Conservation (phyloP, 2,329 filamentous ascomycete species). For the Exophiala oligosperma region DNA sequence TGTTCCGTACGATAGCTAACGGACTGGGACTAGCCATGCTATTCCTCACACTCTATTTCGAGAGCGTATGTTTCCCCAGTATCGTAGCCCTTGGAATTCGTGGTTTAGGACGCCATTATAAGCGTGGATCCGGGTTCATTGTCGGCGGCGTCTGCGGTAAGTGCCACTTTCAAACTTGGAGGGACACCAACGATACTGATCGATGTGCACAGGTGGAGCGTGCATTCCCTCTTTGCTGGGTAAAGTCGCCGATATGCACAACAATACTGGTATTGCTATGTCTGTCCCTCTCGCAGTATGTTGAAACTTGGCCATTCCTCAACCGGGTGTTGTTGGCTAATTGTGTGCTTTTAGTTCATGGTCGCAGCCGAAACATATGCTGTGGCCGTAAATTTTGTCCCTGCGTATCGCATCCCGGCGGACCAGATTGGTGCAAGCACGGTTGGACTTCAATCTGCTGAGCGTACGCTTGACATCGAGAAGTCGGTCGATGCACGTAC, state of each 20-base stretch:
- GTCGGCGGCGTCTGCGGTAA: conserved; percentile 61
- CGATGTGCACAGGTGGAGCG: conserved; percentile 58
- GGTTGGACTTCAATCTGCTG: conserved; percentile 40
- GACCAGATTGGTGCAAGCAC: conserved; percentile 55
- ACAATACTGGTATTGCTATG: conserved; percentile 64
- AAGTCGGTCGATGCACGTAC: neutral
- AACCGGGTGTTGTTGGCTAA: neutral
- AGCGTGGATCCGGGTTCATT: conserved; percentile 72
- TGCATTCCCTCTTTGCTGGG: conserved; percentile 71
- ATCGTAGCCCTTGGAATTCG: conserved; percentile 77
- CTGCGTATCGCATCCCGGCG: conserved; percentile 61
- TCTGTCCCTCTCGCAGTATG: conserved; percentile 56
- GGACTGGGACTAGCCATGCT: conserved; percentile 15
- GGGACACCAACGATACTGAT: neutral
- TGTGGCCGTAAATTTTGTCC: conserved; percentile 65
- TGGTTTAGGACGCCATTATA: conserved; percentile 72
- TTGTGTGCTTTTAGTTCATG: conserved; percentile 48
- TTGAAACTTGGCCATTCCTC: neutral
- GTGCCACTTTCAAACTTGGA: neutral
- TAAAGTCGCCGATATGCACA: conserved; percentile 63
- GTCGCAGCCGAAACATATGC: conserved; percentile 58
- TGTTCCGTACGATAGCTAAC: neutral
- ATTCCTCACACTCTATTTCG: conserved; percentile 65
- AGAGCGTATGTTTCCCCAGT: conserved; percentile 78
- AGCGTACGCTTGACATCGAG: neutral